Percentiles rank a stretch among this genome's conserved stretches.
Evolutionary conservation across 164 flowering plant species (phyloP).

Genomic region (Protea cynaroides): DNA sequence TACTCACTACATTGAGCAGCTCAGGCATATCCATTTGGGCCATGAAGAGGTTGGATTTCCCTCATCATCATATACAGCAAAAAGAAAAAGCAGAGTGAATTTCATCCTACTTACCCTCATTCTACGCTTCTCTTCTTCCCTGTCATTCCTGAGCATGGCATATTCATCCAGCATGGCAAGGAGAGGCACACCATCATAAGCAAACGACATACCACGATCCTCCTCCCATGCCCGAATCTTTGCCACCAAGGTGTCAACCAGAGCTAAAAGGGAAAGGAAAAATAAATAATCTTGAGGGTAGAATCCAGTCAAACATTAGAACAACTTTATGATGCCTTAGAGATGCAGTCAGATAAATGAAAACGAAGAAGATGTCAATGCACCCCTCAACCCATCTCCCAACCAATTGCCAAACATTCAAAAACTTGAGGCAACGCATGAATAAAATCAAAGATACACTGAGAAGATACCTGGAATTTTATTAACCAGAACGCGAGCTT

Average conservation of each 20-base stretch:
- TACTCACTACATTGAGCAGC: too few relatives aligned
- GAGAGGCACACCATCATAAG: constrained; percentile 93
- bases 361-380: not conserved
- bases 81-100: not conserved
- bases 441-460: not conserved
- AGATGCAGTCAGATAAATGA: not conserved
- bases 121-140: constrained; percentile 91
- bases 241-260: constrained; percentile 66
- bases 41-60: too few relatives aligned
- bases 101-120: constrained; percentile 51
- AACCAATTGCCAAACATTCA: not conserved
- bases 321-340: not conserved
- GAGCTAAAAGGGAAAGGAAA: constrained; percentile 28
- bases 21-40: too few relatives aligned
- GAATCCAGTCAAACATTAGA: not conserved
- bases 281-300: not conserved
- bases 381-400: too few relatives aligned
- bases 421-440: not conserved
- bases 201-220: constrained; percentile 60
- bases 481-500: constrained; percentile 81
- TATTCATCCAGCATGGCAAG: constrained; percentile 96
- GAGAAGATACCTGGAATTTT: constrained; percentile 74
- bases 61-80: too few relatives aligned
- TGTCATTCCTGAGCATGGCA: constrained; percentile 87
- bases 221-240: constrained; percentile 96